phyloP scores from a whole-genome alignment of 257 asterid genomes.

The Datura wrightii region DNA sequence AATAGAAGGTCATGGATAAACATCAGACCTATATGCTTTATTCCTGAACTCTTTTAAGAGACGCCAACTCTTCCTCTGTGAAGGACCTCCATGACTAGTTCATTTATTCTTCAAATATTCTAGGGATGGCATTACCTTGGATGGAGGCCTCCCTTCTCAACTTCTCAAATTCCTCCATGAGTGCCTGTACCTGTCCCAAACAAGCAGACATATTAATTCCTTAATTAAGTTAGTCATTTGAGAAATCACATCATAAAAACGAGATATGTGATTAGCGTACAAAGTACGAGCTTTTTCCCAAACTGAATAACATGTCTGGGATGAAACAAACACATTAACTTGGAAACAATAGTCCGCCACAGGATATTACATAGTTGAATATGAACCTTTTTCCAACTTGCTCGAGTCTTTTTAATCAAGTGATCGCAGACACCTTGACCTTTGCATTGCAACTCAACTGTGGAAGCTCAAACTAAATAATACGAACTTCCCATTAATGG shows the following conservation, averaged over 20 bases:
- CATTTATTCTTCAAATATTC: constrained; percentile 19
- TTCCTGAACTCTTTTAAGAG: background rate
- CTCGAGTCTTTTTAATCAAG: background rate
- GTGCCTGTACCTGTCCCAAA: background rate
- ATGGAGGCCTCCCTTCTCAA: background rate
- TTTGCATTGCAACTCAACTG: background rate
- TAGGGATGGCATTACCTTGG: background rate
- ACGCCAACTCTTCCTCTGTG: background rate
- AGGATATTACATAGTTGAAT: background rate
- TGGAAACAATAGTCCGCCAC: background rate
- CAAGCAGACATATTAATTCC: background rate
- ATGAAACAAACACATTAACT: background rate
- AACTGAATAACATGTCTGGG: background rate
- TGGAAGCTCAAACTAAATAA: background rate
- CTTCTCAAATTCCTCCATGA: background rate
- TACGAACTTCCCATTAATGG: background rate
- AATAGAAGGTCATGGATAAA: background rate
- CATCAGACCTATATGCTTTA: background rate
- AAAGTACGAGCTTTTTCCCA: background rate
- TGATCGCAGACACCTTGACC: background rate
- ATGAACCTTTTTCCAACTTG: background rate
- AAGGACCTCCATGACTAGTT: background rate
- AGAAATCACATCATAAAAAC: background rate
- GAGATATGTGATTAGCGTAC: background rate
- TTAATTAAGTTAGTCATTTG: background rate